Evolutionary conservation across 169 alveolate species (phyloP).

Genomic region (Besnoitia besnoiti): DNA sequence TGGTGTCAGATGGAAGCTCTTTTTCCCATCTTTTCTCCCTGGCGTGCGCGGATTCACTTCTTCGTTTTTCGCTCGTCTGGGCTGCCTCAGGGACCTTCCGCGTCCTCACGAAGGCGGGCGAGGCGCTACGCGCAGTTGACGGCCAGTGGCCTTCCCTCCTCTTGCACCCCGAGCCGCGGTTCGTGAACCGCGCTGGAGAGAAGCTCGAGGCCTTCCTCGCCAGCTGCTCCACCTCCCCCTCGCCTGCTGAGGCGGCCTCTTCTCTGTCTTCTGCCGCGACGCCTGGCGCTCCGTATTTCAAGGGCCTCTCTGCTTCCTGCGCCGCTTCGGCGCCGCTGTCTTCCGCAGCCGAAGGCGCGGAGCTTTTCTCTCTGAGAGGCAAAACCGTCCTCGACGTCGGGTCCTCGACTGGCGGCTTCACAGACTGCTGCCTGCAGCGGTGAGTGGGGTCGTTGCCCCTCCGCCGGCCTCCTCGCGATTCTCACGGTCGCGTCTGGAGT

Average conservation of each 20-base stretch:
- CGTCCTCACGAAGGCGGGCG: conserved; percentile 13
- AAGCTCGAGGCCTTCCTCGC: conserved; percentile 41
- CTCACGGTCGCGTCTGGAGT: too few relatives aligned
- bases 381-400: conserved; percentile 50
- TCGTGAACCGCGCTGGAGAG: conserved; percentile 42
- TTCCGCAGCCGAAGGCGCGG: neutral
- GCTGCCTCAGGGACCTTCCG: neutral
- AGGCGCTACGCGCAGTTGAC: neutral
- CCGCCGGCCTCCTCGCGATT: too few relatives aligned
- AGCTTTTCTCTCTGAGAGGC: neutral
- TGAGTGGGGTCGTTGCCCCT: too few relatives aligned
- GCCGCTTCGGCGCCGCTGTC: neutral
- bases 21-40: neutral
- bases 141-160: neutral
- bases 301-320: neutral
- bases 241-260: neutral
- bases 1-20: too few relatives aligned
- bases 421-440: conserved; percentile 54
- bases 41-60: neutral
- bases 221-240: neutral
- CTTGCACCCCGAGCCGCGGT: neutral
- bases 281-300: neutral
- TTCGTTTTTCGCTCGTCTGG: neutral
- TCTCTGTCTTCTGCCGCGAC: neutral
- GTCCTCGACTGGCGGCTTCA: conserved; percentile 43